Evolutionary conservation across 345 rosid genomes (phyloP).

Genomic region (Luvunga scandens): DNA sequence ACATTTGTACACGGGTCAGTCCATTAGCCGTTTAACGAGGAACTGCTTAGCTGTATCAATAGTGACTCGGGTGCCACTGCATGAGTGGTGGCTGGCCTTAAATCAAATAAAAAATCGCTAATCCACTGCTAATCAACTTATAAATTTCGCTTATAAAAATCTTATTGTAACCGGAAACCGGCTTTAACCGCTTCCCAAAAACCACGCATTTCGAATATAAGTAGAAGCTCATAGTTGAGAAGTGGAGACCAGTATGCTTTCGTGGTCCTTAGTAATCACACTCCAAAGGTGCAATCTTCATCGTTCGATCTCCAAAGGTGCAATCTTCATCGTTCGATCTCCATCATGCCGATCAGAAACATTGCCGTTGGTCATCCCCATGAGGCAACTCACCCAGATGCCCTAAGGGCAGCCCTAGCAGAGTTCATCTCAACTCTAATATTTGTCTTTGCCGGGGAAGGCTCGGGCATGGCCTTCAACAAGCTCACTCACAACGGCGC

Average conservation of each 20-base stretch:
- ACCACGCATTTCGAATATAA: slow-evolving; percentile 31
- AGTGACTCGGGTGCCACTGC: background rate
- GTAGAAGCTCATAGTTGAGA: background rate
- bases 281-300: background rate
- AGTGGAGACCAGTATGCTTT: slow-evolving; percentile 18
- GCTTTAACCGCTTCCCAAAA: slow-evolving; percentile 18
- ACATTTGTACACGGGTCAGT: slow-evolving; percentile 18
- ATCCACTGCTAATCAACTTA: background rate
- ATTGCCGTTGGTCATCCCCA: slow-evolving; percentile 70
- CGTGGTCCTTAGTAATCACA: background rate
- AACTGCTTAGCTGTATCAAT: slow-evolving; percentile 11
- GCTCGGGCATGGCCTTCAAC: slow-evolving; percentile 90
- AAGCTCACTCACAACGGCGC: slow-evolving; percentile 73
- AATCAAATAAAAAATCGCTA: background rate
- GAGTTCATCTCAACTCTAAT: slow-evolving; percentile 83
- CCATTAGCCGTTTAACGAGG: background rate
- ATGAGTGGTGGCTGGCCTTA: too few species aligned
- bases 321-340: slow-evolving; percentile 10
- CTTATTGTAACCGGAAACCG: slow-evolving; percentile 29
- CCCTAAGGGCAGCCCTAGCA: slow-evolving; percentile 76
- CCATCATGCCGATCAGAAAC: slow-evolving; percentile 78
- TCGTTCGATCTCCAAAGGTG: slow-evolving; percentile 14
- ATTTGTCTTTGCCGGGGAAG: slow-evolving; percentile 88
- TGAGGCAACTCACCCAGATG: slow-evolving; percentile 67
- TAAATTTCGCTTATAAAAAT: background rate